Conservation (phyloP, 257 asterid genomes). For the Solanum paucissectum region DNA sequence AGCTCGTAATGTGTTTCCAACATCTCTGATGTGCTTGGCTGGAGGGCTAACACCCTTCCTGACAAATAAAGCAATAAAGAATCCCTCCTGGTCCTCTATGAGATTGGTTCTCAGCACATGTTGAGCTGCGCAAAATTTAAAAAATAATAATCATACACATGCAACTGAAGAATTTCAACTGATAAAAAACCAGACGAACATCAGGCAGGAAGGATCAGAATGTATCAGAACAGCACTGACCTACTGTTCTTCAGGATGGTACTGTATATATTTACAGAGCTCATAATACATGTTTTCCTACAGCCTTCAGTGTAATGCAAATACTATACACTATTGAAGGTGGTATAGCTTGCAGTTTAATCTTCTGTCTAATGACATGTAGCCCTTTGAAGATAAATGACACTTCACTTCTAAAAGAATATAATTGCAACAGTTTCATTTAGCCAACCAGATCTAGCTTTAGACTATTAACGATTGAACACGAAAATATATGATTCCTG, state of each 20-base stretch:
- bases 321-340: neutral
- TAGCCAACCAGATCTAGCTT: neutral
- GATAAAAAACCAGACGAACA: neutral
- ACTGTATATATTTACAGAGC: neutral
- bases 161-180: neutral
- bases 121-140: conserved; percentile 29
- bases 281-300: neutral
- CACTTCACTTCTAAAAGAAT: neutral
- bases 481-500: neutral
- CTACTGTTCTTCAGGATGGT: neutral
- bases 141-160: neutral
- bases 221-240: neutral
- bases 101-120: conserved; percentile 59
- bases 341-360: neutral
- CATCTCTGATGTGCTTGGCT: neutral
- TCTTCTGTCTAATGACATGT: neutral
- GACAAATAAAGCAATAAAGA: conserved; percentile 70
- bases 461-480: neutral
- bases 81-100: conserved; percentile 67
- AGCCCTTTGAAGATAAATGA: neutral
- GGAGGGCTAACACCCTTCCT: conserved; percentile 11
- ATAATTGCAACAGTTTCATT: neutral
- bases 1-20: neutral
- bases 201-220: neutral
- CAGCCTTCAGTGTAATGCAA: neutral